Evolutionary conservation across 2,329 filamentous ascomycete species (phyloP), one percentile per base, ranked within the genome.

Genomic region (Pseudogymnoascus sp.): DNA sequence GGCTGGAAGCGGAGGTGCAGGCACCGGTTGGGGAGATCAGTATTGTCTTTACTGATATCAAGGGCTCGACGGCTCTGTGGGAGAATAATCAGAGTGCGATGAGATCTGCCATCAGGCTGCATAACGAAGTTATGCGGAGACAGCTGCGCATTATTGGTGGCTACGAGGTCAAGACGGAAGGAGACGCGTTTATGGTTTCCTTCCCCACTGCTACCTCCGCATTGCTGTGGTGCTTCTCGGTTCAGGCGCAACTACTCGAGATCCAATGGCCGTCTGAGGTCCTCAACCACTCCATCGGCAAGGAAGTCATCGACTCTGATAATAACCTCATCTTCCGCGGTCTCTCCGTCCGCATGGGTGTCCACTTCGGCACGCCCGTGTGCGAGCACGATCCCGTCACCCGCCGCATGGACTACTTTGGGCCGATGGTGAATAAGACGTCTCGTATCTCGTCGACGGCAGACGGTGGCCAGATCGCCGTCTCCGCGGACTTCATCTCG

Each of bases 151-250:
- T 93, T 67, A 96, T 97, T 70, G 95, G 95, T 72, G 95, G 95
- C 1, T 99, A 97, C 73, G 95, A 99, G 77, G 95, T 99, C 76
- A 99, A 99, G 82, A 99, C 95, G 17, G 95, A 99, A 90, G 95
- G 95, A 69, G 95, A 99, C 77, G 95, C 95, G 8, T 99, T 99
- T 72, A 97, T 99, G 93, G 95, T 99, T 33, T 96, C 93, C 9
- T 99, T 99, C 76, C 91, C 93, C 1, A 97, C 95, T 0, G 92
- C 95, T 2, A 97, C 95, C 1, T 95, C 93, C 8, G 95, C 95
- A 4, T 78, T 99, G 60, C 82, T 99, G 7, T 99, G 95, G 95
- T 96, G 89, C 70, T 99, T 99, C 77, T 91, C 92, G 21, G 93
- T 97, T 28, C 95, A 99, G 75, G 88, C 87, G 68, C 84, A 89